Base-by-base conservation (phyloP, 1,139 yeast species). In the Maudiozyma humilis region DNA sequence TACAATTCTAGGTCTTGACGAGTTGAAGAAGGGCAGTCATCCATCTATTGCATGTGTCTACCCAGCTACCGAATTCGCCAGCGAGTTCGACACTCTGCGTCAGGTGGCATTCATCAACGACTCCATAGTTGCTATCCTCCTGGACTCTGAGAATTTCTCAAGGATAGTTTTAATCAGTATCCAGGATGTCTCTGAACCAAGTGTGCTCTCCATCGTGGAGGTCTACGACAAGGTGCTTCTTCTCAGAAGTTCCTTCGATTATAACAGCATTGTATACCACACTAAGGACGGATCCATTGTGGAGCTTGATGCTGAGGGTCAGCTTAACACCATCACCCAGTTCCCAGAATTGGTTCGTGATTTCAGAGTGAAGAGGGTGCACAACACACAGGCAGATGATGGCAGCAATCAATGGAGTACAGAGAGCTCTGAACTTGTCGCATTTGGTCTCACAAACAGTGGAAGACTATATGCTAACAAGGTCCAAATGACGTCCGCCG, bases 401-500 rank as follows among this genome's bases (percentile, higher is more conserved):
- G 10, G 27, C 27, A 60, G 54, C 15, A 64, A 58, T 36, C 65
- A 60, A 30, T 61, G 65, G 51, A 59, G 54, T n/a, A 48, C 59
- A 6, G 60, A 59, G 2, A 60, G 60, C 27, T 57, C 60, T 2
- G 60, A 58, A 16, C 51, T 60, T 27, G 66, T 75, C 37, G 81
- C 80, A 0, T 82, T 85, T 60, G 96, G 95, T 44, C 64, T 87
- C 27, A 74, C 91, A 0, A 64, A 75, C 5, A 78, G 73, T 52
- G 96, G 96, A 46, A 83, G 82, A 55, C 65, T 89, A 15, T 88
- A 71, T 62, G 81, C 82, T 4, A 79, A 82, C 53, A 73, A 72
- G 1, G 67, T 68, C 13, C 80, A 75, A 47, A 63, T 91, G n/a
- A 74, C 87, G 0, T 69, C 76, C 8, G 88, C 91, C 8, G 93